A percentile compares a stretch with the other conserved stretches of the same genome.
These are phyloP conservation scores for Ehretia macrophylla DNA, from an alignment of 257 asterid species.

Conservation along the genomic window DNA sequence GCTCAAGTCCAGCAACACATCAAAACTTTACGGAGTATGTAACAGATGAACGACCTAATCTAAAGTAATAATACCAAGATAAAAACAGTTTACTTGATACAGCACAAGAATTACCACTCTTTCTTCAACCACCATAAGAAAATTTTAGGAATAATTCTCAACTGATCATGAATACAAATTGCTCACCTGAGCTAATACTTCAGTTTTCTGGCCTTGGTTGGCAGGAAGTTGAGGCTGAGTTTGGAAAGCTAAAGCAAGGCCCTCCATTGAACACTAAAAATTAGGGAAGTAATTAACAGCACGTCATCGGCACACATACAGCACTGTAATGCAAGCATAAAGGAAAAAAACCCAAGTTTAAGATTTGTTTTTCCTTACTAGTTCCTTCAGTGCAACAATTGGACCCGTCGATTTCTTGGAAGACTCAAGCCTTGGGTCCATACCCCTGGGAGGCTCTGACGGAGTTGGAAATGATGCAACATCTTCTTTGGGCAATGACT, in stretches of 20 bases:
- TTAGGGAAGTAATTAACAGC: slow-evolving; percentile 53
- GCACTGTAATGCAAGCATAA: slow-evolving; percentile 71
- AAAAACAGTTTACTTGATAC: too few relatives aligned
- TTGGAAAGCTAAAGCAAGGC: slow-evolving; percentile 67
- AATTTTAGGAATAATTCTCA: too few relatives aligned
- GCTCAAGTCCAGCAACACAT: too few relatives aligned
- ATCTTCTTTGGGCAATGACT: slow-evolving; percentile 53
- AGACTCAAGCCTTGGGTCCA: slow-evolving; percentile 62
- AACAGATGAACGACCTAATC: too few relatives aligned
- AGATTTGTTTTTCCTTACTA: slow-evolving; percentile 48
- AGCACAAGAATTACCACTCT: too few relatives aligned
- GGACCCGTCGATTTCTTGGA: slow-evolving; percentile 64
- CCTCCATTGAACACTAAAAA: slow-evolving; percentile 73
- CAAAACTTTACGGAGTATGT: too few relatives aligned
- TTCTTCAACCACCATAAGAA: too few relatives aligned
- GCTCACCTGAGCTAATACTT: slow-evolving; percentile 83
- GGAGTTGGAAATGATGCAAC: slow-evolving; percentile 36
- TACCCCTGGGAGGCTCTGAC: slow-evolving; percentile 52
- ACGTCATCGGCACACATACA: slow-evolving; percentile 13
- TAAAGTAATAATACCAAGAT: too few relatives aligned
- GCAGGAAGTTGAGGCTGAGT: slow-evolving; percentile 75
- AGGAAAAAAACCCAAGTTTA: slow-evolving; percentile 22
- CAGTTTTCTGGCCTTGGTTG: slow-evolving; percentile 63
- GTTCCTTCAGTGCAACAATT: slow-evolving; percentile 66
- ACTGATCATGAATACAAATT: background rate